Percentiles rank a stretch among this genome's conserved stretches.
phyloP scores from a whole-genome alignment of 2,329 filamentous ascomycete species.

The Fusarium sp. region DNA sequence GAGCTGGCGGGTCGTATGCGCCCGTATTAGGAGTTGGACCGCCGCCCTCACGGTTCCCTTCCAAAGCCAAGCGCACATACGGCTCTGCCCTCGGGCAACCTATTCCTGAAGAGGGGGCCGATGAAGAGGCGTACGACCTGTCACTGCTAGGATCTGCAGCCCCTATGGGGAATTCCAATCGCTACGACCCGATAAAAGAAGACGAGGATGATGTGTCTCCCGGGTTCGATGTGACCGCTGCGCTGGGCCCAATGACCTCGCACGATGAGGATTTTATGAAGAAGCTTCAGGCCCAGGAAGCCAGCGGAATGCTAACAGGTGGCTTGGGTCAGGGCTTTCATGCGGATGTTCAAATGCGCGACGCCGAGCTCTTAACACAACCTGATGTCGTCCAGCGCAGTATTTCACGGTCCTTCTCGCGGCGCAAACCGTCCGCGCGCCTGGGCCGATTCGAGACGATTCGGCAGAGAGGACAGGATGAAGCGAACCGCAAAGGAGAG shows the following conservation, averaged over 20 bases:
- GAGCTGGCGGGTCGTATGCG: conserved; percentile 49
- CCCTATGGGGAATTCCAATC: conserved; percentile 56
- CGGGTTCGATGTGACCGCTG: conserved; percentile 63
- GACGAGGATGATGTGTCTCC: conserved; percentile 53
- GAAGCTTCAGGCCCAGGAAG: conserved; percentile 67
- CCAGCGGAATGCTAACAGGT: conserved; percentile 69
- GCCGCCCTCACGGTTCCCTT: conserved; percentile 42
- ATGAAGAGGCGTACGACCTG: conserved; percentile 62
- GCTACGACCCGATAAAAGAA: conserved; percentile 52
- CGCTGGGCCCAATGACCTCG: conserved; percentile 61
- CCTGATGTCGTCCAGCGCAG: conserved; percentile 54
- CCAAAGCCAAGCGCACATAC: conserved; percentile 49
- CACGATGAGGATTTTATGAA: conserved; percentile 63
- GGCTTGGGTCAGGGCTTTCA: conserved; percentile 70
- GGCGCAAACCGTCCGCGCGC: conserved; percentile 46
- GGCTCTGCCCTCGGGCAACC: conserved; percentile 45
- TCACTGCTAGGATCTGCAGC: conserved; percentile 60
- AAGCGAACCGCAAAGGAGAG: conserved; percentile 72
- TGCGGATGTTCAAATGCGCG: conserved; percentile 63
- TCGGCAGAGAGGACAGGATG: conserved; percentile 67
- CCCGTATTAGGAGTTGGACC: conserved; percentile 46
- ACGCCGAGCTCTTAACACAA: conserved; percentile 65
- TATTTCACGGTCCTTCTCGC: conserved; percentile 61
- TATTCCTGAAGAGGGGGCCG: conserved; percentile 52
- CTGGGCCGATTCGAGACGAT: conserved; percentile 60